A percentile compares a stretch with the other conserved stretches of the same genome.
Evolutionary conservation across 2,329 filamentous ascomycete genomes (phyloP).

Genomic region (Epichloe uncinata): DNA sequence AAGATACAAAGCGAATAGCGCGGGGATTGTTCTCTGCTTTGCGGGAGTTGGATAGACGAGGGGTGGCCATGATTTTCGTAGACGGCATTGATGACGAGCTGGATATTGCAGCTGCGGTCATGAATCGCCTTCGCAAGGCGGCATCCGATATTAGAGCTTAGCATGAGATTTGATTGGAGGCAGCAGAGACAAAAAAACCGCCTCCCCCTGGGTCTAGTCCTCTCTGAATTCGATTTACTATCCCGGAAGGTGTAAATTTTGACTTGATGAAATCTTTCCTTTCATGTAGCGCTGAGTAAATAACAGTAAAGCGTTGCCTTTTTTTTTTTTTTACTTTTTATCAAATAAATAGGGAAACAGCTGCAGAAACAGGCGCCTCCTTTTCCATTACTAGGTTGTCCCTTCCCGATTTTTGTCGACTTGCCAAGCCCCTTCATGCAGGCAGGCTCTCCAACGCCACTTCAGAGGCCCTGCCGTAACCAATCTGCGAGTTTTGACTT

Average conservation of each 20-base stretch:
- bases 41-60: slow-evolving; percentile 66
- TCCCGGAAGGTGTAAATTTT: neutral
- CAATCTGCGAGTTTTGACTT: slow-evolving; percentile 85
- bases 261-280: slow-evolving; percentile 6
- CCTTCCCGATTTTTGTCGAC: neutral
- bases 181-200: neutral
- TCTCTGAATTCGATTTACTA: neutral
- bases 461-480: slow-evolving; percentile 68
- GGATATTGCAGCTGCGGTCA: slow-evolving; percentile 74
- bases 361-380: neutral
- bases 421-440: neutral
- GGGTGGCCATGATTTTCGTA: slow-evolving; percentile 75
- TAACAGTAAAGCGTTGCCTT: neutral
- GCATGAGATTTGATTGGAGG: slow-evolving; percentile 9
- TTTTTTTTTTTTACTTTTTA: neutral
- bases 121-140: slow-evolving; percentile 72
- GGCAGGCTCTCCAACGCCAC: neutral
- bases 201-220: neutral
- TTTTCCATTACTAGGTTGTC: neutral
- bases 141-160: slow-evolving; percentile 46
- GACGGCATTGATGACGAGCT: slow-evolving; percentile 73
- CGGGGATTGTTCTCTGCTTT: slow-evolving; percentile 79
- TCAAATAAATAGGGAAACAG: neutral
- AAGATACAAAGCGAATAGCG: slow-evolving; percentile 60
- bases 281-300: slow-evolving; percentile 15